A percentile compares a stretch with the other conserved stretches of the same genome.
Conservation (phyloP, 495 filamentous ascomycete genomes). For the Neurospora sp. region DNA sequence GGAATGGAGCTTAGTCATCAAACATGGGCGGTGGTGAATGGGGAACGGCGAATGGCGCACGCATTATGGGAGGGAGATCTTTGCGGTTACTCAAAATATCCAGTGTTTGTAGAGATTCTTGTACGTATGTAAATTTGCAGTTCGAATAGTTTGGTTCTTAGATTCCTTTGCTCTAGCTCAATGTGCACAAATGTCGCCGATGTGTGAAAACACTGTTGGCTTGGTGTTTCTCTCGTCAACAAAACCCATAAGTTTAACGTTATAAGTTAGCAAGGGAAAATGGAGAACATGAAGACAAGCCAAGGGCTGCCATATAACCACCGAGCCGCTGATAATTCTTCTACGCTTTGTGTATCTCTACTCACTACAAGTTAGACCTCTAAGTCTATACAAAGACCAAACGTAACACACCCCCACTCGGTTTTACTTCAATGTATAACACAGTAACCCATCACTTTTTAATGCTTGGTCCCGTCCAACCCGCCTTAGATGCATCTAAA, state of each 20-base stretch:
- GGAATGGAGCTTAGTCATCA: neutral
- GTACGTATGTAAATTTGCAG: neutral
- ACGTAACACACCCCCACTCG: neutral
- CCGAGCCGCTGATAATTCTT: neutral
- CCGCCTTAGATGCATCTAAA: neutral
- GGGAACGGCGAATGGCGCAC: neutral
- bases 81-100: neutral
- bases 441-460: neutral
- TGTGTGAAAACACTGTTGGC: neutral
- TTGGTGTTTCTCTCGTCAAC: neutral
- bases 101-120: neutral
- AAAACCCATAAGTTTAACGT: neutral
- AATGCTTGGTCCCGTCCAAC: neutral
- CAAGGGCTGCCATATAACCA: neutral
- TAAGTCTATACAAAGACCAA: neutral
- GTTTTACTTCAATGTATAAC: neutral
- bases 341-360: neutral
- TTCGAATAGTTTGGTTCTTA: neutral
- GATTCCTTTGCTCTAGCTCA: neutral
- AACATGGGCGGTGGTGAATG: neutral
- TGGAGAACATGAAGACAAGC: neutral
- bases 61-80: neutral
- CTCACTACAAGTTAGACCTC: neutral
- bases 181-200: neutral
- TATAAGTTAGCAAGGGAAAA: neutral